These are phyloP conservation scores for Candida verbasci DNA, from an alignment of 805 yeast species.

Conservation along the genomic window DNA sequence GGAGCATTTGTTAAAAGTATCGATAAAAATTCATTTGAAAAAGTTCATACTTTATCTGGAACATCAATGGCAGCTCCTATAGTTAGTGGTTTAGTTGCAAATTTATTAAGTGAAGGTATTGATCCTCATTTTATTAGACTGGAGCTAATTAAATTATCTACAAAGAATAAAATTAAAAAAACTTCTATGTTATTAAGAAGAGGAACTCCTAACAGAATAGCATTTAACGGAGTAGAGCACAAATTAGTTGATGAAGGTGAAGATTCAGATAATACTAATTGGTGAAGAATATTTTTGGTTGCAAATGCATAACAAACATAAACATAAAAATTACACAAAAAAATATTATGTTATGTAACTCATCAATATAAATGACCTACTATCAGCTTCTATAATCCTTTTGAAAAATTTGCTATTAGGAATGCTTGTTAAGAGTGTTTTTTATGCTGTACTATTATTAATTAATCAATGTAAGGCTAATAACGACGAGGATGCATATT, in stretches of 20 bases:
- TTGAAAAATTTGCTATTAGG: too few species aligned
- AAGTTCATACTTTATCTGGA: constrained; percentile 49
- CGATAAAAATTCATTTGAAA: constrained; percentile 23
- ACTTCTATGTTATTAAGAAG: constrained; percentile 42
- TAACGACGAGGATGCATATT: constrained; percentile 22
- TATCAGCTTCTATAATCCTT: too few species aligned
- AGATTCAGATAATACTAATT: constrained; percentile 4
- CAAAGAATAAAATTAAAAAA: constrained; percentile 44
- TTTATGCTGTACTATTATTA: neutral
- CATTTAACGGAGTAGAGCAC: constrained; percentile 24
- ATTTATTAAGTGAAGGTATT: constrained; percentile 50
- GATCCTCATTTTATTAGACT: constrained; percentile 38
- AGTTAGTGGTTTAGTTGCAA: constrained; percentile 60
- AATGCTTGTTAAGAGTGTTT: neutral
- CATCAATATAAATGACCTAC: too few species aligned
- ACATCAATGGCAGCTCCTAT: constrained; percentile 80
- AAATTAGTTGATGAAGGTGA: constrained; percentile 5
- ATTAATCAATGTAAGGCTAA: constrained; percentile 1
- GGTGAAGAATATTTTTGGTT: neutral
- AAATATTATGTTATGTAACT: constrained; percentile 3
- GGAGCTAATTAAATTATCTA: constrained; percentile 40
- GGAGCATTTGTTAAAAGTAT: constrained; percentile 68
- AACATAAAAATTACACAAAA: neutral
- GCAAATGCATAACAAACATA: constrained; percentile 1
- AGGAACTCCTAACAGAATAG: constrained; percentile 59